Evolutionary conservation across 208 protist genomes (phyloP), one percentile per base, ranked within the genome.

Genomic region (Novymonas esmeraldas): DNA sequence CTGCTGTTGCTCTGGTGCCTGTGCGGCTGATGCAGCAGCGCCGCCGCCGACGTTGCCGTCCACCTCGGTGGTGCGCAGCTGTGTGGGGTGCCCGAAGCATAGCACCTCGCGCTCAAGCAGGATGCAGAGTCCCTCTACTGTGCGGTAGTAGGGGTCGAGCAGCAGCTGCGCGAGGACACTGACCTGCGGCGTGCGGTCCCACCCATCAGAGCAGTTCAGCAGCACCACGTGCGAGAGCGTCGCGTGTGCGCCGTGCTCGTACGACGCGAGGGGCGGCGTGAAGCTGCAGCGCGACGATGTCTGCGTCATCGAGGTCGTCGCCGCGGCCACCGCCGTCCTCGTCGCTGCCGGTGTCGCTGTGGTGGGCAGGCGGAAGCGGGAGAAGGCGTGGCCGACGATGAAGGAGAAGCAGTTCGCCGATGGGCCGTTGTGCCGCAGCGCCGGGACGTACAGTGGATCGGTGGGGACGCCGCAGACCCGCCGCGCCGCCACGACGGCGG

Each of bases 51-150:
- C 24, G 49, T 74, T 79, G 16, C 73, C 73, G 11, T 42, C 48
- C 31, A 79, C 52, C 14, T 44, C 59, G 1, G 67, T 60, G 20
- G 67, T 63, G 10, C 75, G 75, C 22, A 28, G 29, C 31, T 68
- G 69, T 31, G 60, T 48, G 14, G 75, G 75, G 42, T 99, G 97
- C 0, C 97, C 97, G 74, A 95, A 91, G 2, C 79, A 70, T 4
- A 90, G 67, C 76, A 98, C 97, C 45, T 99, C 97, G 51, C 97
- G 97, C 67, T 98, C 95, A 22, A 98, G 76, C 10, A 99, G 66
- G 0, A 91, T 50, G 45, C 79, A 79, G 51, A 98, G 97, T 0
- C 97, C 97, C 18, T 86, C 68, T n/a, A 96, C 67, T 18, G 96
- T 98, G 51, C 97, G 82, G 64, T 95, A 98, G 76, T 90, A 97